Evolutionary conservation across 2,329 filamentous ascomycete species (phyloP).

Genomic region (Talaromyces pinophilus): DNA sequence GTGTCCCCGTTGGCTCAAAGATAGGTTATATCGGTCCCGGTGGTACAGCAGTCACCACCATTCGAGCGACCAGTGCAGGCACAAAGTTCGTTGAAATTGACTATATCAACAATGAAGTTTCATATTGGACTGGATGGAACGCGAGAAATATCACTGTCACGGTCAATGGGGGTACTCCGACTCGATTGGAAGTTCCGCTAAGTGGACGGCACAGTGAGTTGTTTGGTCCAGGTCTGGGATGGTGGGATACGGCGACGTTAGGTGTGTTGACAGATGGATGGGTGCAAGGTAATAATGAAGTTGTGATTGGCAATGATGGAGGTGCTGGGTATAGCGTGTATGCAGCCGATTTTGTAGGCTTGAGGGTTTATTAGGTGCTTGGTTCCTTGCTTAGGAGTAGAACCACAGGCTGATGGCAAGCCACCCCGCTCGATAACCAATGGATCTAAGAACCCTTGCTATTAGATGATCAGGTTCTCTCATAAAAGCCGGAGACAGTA

Average conservation of each 20-base stretch:
- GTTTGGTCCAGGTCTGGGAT: constrained; percentile 49
- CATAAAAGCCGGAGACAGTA: not conserved
- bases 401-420: not conserved
- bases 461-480: not conserved
- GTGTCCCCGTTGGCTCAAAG: constrained; percentile 48
- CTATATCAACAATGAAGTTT: constrained; percentile 57
- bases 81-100: constrained; percentile 50
- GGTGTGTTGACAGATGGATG: constrained; percentile 52
- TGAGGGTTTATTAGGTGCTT: constrained; percentile 30
- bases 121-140: constrained; percentile 49
- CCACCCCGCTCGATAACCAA: not conserved
- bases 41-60: constrained; percentile 38
- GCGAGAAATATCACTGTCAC: constrained; percentile 54
- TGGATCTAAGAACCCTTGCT: not conserved
- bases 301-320: constrained; percentile 38
- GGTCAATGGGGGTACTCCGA: constrained; percentile 47
- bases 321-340: constrained; percentile 32
- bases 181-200: constrained; percentile 54
- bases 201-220: constrained; percentile 40
- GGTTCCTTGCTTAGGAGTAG: not conserved
- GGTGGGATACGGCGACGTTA: constrained; percentile 53
- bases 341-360: constrained; percentile 41
- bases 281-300: constrained; percentile 42
- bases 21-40: constrained; percentile 41
- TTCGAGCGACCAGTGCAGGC: constrained; percentile 37